Percentiles rank a stretch among this genome's conserved stretches.
Evolutionary conservation across 192 early-diverging fungal genomes (phyloP).

Genomic region (Cetraspora pellucida): DNA sequence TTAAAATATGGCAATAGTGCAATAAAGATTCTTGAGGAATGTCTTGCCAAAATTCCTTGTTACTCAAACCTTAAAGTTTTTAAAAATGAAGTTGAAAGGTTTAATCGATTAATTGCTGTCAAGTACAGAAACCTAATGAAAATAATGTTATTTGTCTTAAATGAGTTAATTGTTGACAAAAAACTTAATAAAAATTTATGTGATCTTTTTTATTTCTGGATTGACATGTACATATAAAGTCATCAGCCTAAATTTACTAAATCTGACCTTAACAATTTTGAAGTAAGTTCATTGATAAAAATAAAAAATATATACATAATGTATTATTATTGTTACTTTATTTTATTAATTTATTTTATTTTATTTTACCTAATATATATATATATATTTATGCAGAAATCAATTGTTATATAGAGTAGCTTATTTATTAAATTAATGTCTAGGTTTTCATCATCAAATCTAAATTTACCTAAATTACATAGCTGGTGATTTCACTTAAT

Average conservation of each 20-base stretch:
- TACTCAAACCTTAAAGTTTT: not conserved
- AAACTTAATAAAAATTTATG: not conserved
- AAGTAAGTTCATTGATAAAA: not conserved
- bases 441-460: not conserved
- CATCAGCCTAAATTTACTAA: not conserved
- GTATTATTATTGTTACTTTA: not conserved
- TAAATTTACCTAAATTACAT: not conserved
- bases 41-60: not conserved
- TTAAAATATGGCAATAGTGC: not conserved
- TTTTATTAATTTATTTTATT: not conserved
- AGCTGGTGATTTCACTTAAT: too few species aligned
- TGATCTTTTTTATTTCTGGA: not conserved
- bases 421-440: not conserved
- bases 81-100: not conserved
- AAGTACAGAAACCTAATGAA: not conserved
- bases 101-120: not conserved
- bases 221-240: not conserved
- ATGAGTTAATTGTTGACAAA: not conserved
- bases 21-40: not conserved
- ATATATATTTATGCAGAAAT: not conserved
- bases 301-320: too few species aligned
- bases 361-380: too few species aligned
- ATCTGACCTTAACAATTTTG: not conserved
- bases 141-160: conserved; percentile 1
- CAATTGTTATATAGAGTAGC: not conserved